phyloP scores from a whole-genome alignment of 2,329 filamentous ascomycete genomes.

The Truncatella angustata region DNA sequence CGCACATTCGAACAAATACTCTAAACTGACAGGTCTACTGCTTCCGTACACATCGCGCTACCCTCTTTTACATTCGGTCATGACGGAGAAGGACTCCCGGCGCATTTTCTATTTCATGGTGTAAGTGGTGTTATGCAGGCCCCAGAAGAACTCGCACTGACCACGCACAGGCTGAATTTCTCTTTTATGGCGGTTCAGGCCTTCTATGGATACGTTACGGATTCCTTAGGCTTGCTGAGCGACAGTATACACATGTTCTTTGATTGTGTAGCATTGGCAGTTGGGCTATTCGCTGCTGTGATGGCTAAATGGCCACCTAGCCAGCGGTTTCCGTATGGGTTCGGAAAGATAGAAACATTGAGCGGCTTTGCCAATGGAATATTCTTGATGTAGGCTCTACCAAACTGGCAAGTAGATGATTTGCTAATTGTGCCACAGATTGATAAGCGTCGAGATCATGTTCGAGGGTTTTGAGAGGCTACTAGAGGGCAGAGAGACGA shows the following conservation, averaged over 20 bases:
- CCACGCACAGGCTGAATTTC: conserved; percentile 72
- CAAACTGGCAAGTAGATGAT: background rate
- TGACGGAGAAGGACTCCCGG: conserved; percentile 88
- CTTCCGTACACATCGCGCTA: conserved; percentile 68
- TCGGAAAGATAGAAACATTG: conserved; percentile 94
- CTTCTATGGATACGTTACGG: conserved; percentile 89
- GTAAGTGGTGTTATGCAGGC: conserved; percentile 48
- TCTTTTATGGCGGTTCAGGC: conserved; percentile 92
- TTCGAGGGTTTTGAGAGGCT: conserved; percentile 91
- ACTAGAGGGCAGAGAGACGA: conserved; percentile 78
- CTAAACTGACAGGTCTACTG: conserved; percentile 69
- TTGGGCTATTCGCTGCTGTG: conserved; percentile 87
- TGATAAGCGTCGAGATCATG: conserved; percentile 94
- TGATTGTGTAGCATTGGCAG: conserved; percentile 87
- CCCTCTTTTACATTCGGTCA: conserved; percentile 79
- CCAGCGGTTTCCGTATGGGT: conserved; percentile 86
- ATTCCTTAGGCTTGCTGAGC: conserved; percentile 90
- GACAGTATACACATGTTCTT: conserved; percentile 99
- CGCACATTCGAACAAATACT: conserved; percentile 50
- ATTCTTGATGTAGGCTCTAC: conserved; percentile 72
- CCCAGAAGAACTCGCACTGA: conserved; percentile 13
- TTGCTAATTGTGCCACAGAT: conserved; percentile 42
- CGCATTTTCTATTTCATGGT: conserved; percentile 97
- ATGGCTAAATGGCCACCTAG: conserved; percentile 97
- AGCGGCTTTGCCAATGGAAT: conserved; percentile 97